phyloP scores from a whole-genome alignment of 176 grass and related monocot genomes.

The Avena insularis region DNA sequence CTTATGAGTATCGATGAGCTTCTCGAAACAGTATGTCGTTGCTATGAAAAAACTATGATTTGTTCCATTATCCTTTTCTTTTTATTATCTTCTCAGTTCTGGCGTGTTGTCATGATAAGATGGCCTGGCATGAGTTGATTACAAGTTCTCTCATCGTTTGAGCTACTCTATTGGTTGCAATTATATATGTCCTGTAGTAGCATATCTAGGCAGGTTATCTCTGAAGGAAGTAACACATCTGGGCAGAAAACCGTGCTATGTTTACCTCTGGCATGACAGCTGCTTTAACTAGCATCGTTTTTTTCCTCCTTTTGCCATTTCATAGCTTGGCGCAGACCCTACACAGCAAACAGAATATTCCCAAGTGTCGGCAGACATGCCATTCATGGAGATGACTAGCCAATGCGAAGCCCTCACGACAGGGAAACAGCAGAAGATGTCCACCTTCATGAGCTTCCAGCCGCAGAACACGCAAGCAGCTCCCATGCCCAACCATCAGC shows the following conservation, averaged over 20 bases:
- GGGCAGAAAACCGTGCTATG: conserved; percentile 4
- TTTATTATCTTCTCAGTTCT: not conserved
- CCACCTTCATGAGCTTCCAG: conserved; percentile 71
- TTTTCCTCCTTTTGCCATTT: conserved; percentile 23
- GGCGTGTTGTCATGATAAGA: conserved; percentile 35
- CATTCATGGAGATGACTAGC: conserved; percentile 76
- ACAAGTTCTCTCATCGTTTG: conserved; percentile 20
- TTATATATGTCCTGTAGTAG: conserved; percentile 21
- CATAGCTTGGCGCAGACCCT: conserved; percentile 56
- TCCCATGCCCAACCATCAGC: conserved; percentile 27
- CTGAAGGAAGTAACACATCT: not conserved
- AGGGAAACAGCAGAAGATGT: conserved; percentile 93
- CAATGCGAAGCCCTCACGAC: conserved; percentile 83
- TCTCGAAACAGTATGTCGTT: conserved; percentile 78
- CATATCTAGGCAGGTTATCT: conserved; percentile 14
- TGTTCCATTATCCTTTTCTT: not conserved
- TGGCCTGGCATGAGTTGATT: conserved; percentile 12
- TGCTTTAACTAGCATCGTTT: not conserved
- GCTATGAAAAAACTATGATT: not conserved
- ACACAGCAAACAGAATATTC: conserved; percentile 43
- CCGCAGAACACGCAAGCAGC: conserved; percentile 30
- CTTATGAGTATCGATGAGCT: conserved; percentile 89
- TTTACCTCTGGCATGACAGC: no score
- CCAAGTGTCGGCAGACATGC: conserved; percentile 56
- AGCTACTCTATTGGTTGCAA: not conserved